Percentiles rank a stretch among this genome's conserved stretches.
These are phyloP conservation scores for Cladosporium sp. DNA, from an alignment of 2,329 filamentous ascomycete genomes.

Conservation along the genomic window DNA sequence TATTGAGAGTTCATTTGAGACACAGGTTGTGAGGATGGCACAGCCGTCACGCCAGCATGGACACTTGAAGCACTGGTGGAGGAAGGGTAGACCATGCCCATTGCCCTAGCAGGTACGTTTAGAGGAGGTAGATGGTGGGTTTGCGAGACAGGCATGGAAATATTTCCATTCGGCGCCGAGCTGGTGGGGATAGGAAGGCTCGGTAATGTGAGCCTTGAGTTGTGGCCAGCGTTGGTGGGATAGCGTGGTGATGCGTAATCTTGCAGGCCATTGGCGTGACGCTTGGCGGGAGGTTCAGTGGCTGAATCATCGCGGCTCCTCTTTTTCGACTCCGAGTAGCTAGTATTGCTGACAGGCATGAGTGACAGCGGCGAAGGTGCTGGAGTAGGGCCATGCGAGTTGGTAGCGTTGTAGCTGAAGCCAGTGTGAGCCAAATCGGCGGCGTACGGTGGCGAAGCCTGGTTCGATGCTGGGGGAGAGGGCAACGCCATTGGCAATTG, in stretches of 20 bases:
- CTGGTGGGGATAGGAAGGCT: constrained; percentile 67
- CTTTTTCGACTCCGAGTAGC: constrained; percentile 47
- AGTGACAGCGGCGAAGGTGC: constrained; percentile 47
- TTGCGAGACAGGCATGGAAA: constrained; percentile 20
- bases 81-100: constrained; percentile 74
- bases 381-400: constrained; percentile 43
- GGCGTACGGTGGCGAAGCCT: constrained; percentile 53
- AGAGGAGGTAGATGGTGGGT: constrained; percentile 62
- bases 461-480: constrained; percentile 54
- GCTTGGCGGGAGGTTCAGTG: constrained; percentile 61
- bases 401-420: constrained; percentile 43
- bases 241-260: constrained; percentile 34
- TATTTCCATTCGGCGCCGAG: constrained; percentile 24
- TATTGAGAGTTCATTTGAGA: constrained; percentile 34
- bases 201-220: constrained; percentile 66
- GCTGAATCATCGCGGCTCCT: constrained; percentile 58
- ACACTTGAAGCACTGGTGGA: constrained; percentile 50
- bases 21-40: constrained; percentile 27
- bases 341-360: constrained; percentile 40
- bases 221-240: constrained; percentile 41
- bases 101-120: constrained; percentile 60
- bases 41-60: constrained; percentile 24
- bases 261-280: constrained; percentile 36
- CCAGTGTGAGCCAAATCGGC: constrained; percentile 38
- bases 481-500: constrained; percentile 51